phyloP scores from a whole-genome alignment of 177 flowering plant species.

The Vitis hybrid region DNA sequence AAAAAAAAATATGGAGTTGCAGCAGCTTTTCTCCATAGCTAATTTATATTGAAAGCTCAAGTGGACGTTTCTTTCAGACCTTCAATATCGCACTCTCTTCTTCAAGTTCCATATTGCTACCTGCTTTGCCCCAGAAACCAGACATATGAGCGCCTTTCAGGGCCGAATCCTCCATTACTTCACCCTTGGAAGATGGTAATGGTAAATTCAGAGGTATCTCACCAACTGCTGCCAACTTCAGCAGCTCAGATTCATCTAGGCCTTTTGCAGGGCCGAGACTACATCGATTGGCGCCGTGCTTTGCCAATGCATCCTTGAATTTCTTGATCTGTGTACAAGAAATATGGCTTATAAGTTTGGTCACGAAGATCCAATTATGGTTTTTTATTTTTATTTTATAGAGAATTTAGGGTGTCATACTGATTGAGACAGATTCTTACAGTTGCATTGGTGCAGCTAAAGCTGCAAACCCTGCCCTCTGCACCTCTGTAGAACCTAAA shows the following conservation, averaged over 20 bases:
- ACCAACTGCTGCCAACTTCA: slow-evolving; percentile 44
- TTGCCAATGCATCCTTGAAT: slow-evolving; percentile 77
- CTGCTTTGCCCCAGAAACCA: slow-evolving; percentile 11
- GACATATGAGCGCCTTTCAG: slow-evolving; percentile 14
- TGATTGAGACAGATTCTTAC: slow-evolving; percentile 32
- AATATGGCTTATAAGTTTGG: not conserved
- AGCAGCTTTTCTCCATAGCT: slow-evolving; percentile 5
- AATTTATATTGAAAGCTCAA: not conserved
- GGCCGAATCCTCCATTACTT: slow-evolving; percentile 32
- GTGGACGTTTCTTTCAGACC: not conserved
- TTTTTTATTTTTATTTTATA: no score
- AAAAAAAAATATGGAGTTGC: not conserved
- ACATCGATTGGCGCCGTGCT: slow-evolving; percentile 53
- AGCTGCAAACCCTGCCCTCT: slow-evolving; percentile 68
- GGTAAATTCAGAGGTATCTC: slow-evolving; percentile 32
- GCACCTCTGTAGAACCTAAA: slow-evolving; percentile 77
- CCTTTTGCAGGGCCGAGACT: slow-evolving; percentile 72
- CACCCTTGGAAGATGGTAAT: slow-evolving; percentile 6
- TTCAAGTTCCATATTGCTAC: slow-evolving; percentile 13
- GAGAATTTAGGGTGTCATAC: no score
- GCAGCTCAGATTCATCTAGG: slow-evolving; percentile 62
- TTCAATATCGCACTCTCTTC: slow-evolving; percentile 21
- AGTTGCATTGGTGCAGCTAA: slow-evolving; percentile 84
- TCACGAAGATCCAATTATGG: no score
- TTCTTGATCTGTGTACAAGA: slow-evolving; percentile 58